A percentile compares a stretch with the other conserved stretches of the same genome.
Evolutionary conservation across 2,329 filamentous ascomycete genomes (phyloP).

Genomic region (Phyllosticta citribraziliensis): DNA sequence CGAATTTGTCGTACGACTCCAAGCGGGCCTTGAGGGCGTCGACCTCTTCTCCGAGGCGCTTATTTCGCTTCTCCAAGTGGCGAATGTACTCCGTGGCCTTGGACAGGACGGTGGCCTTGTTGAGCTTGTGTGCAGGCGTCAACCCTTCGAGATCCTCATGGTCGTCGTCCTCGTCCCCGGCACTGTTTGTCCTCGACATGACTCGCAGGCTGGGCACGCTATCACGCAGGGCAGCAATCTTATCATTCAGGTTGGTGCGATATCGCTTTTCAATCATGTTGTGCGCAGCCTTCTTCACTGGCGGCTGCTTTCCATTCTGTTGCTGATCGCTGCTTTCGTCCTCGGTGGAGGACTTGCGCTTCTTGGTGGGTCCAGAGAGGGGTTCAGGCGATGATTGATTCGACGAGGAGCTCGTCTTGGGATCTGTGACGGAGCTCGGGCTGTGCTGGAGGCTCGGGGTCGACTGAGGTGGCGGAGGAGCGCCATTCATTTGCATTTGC

Average conservation of each 20-base stretch:
- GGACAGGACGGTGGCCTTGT: slow-evolving; percentile 92
- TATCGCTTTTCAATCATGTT: slow-evolving; percentile 99
- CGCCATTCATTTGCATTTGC: slow-evolving; percentile 11
- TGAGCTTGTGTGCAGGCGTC: slow-evolving; percentile 78
- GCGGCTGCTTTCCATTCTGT: slow-evolving; percentile 46
- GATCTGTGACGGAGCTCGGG: slow-evolving; percentile 24
- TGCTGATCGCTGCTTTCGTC: slow-evolving; percentile 46
- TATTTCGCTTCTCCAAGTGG: slow-evolving; percentile 86
- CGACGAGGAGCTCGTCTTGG: slow-evolving; percentile 25
- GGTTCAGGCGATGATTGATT: slow-evolving; percentile 57
- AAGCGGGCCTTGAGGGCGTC: slow-evolving; percentile 67
- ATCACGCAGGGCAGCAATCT: slow-evolving; percentile 84
- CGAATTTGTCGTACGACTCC: slow-evolving; percentile 55
- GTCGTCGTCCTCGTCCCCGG: slow-evolving; percentile 67
- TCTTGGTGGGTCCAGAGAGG: slow-evolving; percentile 21
- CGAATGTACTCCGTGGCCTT: slow-evolving; percentile 96
- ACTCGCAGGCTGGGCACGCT: slow-evolving; percentile 84
- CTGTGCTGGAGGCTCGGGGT: slow-evolving; percentile 30
- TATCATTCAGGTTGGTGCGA: slow-evolving; percentile 91
- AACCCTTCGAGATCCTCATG: slow-evolving; percentile 65
- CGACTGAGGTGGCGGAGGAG: slow-evolving; percentile 19
- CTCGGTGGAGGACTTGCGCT: slow-evolving; percentile 34
- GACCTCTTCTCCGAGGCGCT: slow-evolving; percentile 73
- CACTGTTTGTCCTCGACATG: slow-evolving; percentile 51
- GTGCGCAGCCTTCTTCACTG: slow-evolving; percentile 83